Evolutionary conservation across 2,329 filamentous ascomycete species (phyloP), one percentile per base, ranked within the genome.

Genomic region (Aureobasidium sp.): DNA sequence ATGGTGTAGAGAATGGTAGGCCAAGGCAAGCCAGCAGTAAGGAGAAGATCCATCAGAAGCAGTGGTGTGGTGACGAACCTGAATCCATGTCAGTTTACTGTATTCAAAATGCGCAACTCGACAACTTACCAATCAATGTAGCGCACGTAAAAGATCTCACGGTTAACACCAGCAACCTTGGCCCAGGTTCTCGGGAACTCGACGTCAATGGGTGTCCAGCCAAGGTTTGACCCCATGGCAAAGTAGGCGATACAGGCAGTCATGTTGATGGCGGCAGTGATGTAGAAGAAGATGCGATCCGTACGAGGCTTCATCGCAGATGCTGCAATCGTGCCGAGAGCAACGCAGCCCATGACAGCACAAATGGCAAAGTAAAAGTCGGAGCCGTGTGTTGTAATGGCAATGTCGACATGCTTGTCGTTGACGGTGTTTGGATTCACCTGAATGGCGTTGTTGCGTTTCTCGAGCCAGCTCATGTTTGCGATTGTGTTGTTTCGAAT

Each of bases 101-200:
- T 37, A 14, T 8, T 25, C 1, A 22, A 60, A 62, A 27, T 45
- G n/a, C 1, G 11, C 11, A 14, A 34, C 31, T 20, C 8, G 14
- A 25, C 20, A 22, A 47, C 55, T 29, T 75, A 77, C 82, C 82
- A 85, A 67, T 85, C 83, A 61, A 86, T 81, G 68, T 86, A 87
- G 27, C 84, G 78, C 36, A 83, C 82, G 63, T 84, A 87, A 70
- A 84, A 86, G 66, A 87, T 80, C 68, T 85, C 79, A 22, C 86
- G 79, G 31, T 79, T 81, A 2, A 73, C 71, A 1, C 81, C 82
- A 5, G 71, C 64, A 5, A 81, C 76, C 14, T 78, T 76, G 25
- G 73, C 70, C 51, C 74, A 70, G 41, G 63, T 71, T 27, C 76
- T 73, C 1, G 72, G 74, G 62, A 80, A 87, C 67, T 88, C 80